Evolutionary conservation across 2,329 filamentous ascomycete genomes (phyloP).

Genomic region (Aspergillus calidoustus): DNA sequence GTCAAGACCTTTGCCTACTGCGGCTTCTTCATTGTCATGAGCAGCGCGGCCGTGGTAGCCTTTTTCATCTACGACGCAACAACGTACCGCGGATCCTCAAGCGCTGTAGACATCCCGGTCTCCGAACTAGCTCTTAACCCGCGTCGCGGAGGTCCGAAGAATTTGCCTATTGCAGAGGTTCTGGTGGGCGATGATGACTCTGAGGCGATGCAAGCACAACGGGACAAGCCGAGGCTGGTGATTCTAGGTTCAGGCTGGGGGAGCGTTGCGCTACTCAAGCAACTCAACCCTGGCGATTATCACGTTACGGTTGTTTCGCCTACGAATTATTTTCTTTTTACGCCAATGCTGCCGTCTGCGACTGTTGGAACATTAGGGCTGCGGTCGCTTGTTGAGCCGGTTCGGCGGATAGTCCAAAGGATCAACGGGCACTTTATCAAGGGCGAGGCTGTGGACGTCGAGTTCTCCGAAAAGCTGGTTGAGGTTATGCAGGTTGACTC

Average conservation of each 20-base stretch:
- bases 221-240: constrained; percentile 89
- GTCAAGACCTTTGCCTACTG: constrained; percentile 73
- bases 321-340: constrained; percentile 96
- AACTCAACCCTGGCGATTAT: constrained; percentile 86
- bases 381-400: constrained; percentile 88
- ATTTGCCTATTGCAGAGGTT: constrained; percentile 86
- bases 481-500: constrained; percentile 78
- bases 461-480: constrained; percentile 88
- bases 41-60: constrained; percentile 70
- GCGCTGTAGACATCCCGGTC: constrained; percentile 75
- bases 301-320: constrained; percentile 95
- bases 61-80: constrained; percentile 95
- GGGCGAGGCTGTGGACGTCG: constrained; percentile 83
- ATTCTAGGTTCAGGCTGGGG: constrained; percentile 96
- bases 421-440: constrained; percentile 89
- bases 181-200: constrained; percentile 88
- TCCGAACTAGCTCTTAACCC: constrained; percentile 82
- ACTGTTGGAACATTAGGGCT: constrained; percentile 95
- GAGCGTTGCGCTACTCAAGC: constrained; percentile 87
- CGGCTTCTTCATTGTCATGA: constrained; percentile 74
- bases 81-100: constrained; percentile 78
- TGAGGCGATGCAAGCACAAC: constrained; percentile 69
- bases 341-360: constrained; percentile 94
- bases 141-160: constrained; percentile 85
- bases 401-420: constrained; percentile 78